Evolutionary conservation across 2,329 filamentous ascomycete species (phyloP).

Genomic region (Xylariaceae sp.): DNA sequence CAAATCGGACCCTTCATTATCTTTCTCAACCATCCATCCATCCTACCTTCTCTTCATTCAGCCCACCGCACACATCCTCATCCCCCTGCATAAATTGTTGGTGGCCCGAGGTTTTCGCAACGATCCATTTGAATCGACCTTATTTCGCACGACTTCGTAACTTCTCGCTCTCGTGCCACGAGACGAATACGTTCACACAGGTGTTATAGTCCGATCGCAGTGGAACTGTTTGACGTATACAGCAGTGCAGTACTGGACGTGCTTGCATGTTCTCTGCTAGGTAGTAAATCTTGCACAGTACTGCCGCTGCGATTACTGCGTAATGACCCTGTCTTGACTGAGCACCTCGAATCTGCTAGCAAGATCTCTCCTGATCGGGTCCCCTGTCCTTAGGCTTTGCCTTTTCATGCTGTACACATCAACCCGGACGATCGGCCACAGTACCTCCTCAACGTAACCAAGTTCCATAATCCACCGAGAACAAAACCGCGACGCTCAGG

Average conservation of each 20-base stretch:
- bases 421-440: slow-evolving; percentile 13
- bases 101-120: no score
- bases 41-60: no score
- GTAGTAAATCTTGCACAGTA: neutral
- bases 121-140: no score
- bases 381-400: slow-evolving; percentile 3
- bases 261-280: no score
- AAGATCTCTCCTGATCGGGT: neutral
- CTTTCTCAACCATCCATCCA: neutral
- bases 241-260: no score
- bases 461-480: slow-evolving; percentile 7
- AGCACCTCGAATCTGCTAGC: neutral
- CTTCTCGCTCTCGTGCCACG: no score
- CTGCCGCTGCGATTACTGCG: neutral
- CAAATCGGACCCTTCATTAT: neutral
- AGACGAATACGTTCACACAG: no score
- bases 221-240: no score
- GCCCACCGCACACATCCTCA: no score
- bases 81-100: no score
- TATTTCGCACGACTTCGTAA: no score
- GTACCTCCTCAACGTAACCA: slow-evolving; percentile 9
- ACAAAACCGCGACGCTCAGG: neutral
- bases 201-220: no score
- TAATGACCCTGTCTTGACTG: neutral
- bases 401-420: slow-evolving; percentile 4